Percentiles rank a stretch among this genome's conserved stretches.
Conservation (phyloP, 2,329 filamentous ascomycete species). For the Colletotrichum truncatum region DNA sequence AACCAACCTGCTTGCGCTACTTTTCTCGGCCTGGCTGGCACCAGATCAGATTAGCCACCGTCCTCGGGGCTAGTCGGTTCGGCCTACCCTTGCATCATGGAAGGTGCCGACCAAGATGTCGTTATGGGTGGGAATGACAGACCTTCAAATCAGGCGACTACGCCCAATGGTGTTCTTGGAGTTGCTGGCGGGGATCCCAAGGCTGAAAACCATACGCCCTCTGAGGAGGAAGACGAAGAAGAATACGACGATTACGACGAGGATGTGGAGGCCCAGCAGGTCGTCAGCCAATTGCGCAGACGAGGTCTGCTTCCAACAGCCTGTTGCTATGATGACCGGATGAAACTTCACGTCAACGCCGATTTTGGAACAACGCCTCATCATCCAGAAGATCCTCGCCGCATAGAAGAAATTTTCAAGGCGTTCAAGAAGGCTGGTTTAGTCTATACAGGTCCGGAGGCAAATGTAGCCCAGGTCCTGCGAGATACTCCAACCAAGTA, state of each 20-base stretch:
- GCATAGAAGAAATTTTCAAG: slow-evolving; percentile 93
- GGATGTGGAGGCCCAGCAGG: slow-evolving; percentile 45
- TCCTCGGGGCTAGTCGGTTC: slow-evolving; percentile 4
- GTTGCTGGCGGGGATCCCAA: slow-evolving; percentile 2
- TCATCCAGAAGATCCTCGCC: slow-evolving; percentile 92
- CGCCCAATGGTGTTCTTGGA: slow-evolving; percentile 44
- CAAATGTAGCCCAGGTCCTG: slow-evolving; percentile 61
- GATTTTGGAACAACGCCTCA: slow-evolving; percentile 78
- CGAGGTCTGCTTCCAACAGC: slow-evolving; percentile 73
- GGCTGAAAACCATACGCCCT: slow-evolving; percentile 34
- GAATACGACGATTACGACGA: slow-evolving; percentile 38
- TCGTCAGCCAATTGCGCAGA: slow-evolving; percentile 49
- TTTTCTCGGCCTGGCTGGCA: background rate
- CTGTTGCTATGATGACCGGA: slow-evolving; percentile 90
- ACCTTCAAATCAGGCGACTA: slow-evolving; percentile 51
- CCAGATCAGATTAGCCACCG: background rate
- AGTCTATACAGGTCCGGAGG: slow-evolving; percentile 70
- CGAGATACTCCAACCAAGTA: slow-evolving; percentile 65
- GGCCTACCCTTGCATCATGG: slow-evolving; percentile 8
- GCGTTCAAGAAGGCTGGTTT: slow-evolving; percentile 85
- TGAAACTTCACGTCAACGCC: slow-evolving; percentile 94
- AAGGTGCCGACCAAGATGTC: slow-evolving; percentile 32
- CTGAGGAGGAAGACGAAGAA: slow-evolving; percentile 45
- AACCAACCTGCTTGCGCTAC: background rate
- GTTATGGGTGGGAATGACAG: slow-evolving; percentile 55